phyloP scores from a whole-genome alignment of 2,329 filamentous ascomycete genomes.

The Colletotrichum nymphaeae region DNA sequence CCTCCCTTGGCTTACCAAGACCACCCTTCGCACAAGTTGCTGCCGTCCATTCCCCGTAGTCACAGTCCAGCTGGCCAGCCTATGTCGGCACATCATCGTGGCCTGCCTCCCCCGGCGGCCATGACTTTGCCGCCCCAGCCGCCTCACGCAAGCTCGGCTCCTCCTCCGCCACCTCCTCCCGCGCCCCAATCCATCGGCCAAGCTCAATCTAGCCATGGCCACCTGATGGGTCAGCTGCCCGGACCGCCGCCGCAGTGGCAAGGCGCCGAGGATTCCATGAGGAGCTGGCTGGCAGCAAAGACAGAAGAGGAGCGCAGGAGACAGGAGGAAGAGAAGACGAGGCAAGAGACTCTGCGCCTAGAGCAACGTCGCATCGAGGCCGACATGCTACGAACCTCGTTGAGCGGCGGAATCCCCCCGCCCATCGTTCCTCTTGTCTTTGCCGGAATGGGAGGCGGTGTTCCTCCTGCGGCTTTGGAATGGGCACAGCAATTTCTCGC shows the following conservation, averaged over 20 bases:
- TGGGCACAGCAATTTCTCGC: conserved; percentile 76
- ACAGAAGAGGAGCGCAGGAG: conserved; percentile 78
- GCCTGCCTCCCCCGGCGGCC: conserved; percentile 75
- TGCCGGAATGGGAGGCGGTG: conserved; percentile 75
- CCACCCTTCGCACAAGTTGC: conserved; percentile 51
- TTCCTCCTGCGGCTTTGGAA: conserved; percentile 71
- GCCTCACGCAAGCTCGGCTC: conserved; percentile 40
- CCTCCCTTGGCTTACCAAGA: conserved; percentile 65
- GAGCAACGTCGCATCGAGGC: conserved; percentile 81
- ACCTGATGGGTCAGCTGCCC: conserved; percentile 67
- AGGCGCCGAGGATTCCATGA: conserved; percentile 77
- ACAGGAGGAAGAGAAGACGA: conserved; percentile 79
- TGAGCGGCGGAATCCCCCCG: conserved; percentile 78
- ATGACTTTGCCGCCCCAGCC: conserved; percentile 68
- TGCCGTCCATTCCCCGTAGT: conserved; percentile 53
- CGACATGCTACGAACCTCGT: conserved; percentile 76
- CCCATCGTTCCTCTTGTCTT: conserved; percentile 82
- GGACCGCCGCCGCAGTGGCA: conserved; percentile 74
- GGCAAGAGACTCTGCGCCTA: conserved; percentile 72
- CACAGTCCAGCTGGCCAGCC: conserved; percentile 62
- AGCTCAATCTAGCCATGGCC: conserved; percentile 49
- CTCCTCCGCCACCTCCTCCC: conserved; percentile 32
- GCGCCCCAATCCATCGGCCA: conserved; percentile 40
- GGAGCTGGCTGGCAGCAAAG: conserved; percentile 76
- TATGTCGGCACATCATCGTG: conserved; percentile 78